phyloP scores from a whole-genome alignment of 768 basidiomycete species.

The Mycena leptocephala region DNA sequence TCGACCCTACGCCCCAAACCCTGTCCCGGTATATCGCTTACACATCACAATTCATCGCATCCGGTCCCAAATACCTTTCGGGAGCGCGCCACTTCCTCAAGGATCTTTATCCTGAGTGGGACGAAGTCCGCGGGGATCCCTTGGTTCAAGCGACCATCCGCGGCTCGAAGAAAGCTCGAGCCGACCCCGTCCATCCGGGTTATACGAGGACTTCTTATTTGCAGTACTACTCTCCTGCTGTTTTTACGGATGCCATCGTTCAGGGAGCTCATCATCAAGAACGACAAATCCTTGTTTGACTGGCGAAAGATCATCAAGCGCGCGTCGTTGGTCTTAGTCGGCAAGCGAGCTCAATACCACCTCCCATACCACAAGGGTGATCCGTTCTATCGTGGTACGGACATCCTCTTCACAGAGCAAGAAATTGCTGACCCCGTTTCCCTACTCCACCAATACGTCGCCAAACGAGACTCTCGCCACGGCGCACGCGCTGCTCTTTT shows the following conservation, averaged over 20 bases:
- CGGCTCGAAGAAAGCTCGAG: slow-evolving; percentile 36
- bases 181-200: slow-evolving; percentile 35
- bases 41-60: slow-evolving; percentile 35
- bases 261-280: slow-evolving; percentile 40
- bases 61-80: slow-evolving; percentile 40
- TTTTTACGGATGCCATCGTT: slow-evolving; percentile 49
- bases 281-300: slow-evolving; percentile 33
- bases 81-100: slow-evolving; percentile 43
- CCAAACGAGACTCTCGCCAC: slow-evolving; percentile 31
- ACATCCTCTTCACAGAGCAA: no score
- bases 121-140: slow-evolving; percentile 31
- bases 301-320: slow-evolving; percentile 47
- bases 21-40: slow-evolving; percentile 40
- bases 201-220: slow-evolving; percentile 45
- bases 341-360: slow-evolving; percentile 36
- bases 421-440: no score
- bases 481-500: slow-evolving; percentile 28
- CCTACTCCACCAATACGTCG: slow-evolving; percentile 33
- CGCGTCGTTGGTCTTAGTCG: slow-evolving; percentile 34
- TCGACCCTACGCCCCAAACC: slow-evolving; percentile 40
- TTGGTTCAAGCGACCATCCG: slow-evolving; percentile 38
- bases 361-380: no score
- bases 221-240: slow-evolving; percentile 38
- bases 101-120: slow-evolving; percentile 43
- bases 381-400: no score